A percentile compares a stretch with the other conserved stretches of the same genome.
Conservation (phyloP, 768 basidiomycete genomes). For the Mycena venus region DNA sequence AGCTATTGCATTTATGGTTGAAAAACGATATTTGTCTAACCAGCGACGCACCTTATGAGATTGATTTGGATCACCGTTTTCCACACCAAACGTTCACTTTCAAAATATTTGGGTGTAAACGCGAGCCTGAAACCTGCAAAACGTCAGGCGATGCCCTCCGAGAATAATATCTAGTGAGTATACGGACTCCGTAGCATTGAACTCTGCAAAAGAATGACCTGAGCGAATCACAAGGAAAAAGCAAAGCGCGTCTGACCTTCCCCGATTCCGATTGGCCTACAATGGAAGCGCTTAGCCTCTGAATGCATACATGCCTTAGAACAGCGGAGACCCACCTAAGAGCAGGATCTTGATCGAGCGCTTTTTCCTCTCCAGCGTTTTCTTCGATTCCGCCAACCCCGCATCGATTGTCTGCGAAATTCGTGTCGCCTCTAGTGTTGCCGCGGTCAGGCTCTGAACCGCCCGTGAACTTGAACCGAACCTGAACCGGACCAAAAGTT, state of each 20-base stretch:
- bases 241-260: conserved; percentile 41
- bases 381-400: conserved; percentile 46
- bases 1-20: no score
- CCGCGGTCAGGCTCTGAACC: no score
- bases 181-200: conserved; percentile 32
- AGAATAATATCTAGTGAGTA: neutral
- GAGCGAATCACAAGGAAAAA: neutral
- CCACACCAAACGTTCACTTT: conserved; percentile 60
- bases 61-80: conserved; percentile 66
- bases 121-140: conserved; percentile 62
- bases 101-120: conserved; percentile 61
- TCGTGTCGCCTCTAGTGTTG: conserved; percentile 47
- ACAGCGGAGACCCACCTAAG: conserved; percentile 44
- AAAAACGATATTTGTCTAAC: neutral
- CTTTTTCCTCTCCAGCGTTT: conserved; percentile 50
- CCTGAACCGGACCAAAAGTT: no score
- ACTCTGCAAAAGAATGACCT: conserved; percentile 7
- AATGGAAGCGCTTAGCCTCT: neutral
- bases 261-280: conserved; percentile 56
- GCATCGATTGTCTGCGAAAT: conserved; percentile 53
- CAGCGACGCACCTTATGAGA: conserved; percentile 55
- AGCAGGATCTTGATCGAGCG: conserved; percentile 55
- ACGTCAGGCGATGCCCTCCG: neutral
- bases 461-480: no score
- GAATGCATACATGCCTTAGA: no score